Evolutionary conservation across 1,284 basidiomycete species (phyloP), one percentile per base, ranked within the genome.

Genomic region (Naganishia albida): DNA sequence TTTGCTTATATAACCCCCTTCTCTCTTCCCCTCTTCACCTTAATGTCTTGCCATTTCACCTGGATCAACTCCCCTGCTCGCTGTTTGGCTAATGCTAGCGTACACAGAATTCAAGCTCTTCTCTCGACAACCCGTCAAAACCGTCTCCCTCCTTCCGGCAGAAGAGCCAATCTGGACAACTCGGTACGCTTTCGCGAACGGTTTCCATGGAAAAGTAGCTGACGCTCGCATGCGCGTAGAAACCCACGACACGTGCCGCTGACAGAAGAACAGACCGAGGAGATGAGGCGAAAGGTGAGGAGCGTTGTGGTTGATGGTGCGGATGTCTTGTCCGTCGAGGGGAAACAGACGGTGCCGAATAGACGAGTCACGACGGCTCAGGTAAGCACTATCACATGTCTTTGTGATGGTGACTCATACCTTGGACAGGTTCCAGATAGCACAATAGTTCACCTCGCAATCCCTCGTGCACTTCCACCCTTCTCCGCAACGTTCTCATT

Each of bases 231-330:
- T 7, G 16, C 43, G 39, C 23, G 28, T 26, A 64, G 63, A 23
- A 64, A 64, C 44, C 63, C 63, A 4, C 42, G 63, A 40, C 63
- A 64, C 56, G 25, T 56, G 2, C 53, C 53, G 20, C 54, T 55
- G 2, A 26, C 54, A 4, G 44, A 28, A 10, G 34, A 15, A 12
- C n/a, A 64, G 23, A 15, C 15, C n/a, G 20, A n/a, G n/a, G 25
- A 2, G 30, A 20, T 56, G 25, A 23, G 53, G 28, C n/a, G 7
- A 6, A n/a, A 23, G 54, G 49, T 49, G 1, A 7, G 7, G 20
- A 51, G 63, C 20, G 52, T 55, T 12, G 63, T 28, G 7, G 53
- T 64, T 2, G 53, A 54, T 15, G 52, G 34, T 18, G 15, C 20
- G 6, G 63, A 51, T 16, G 39, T 64, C 7, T 3, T 38, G n/a